Evolutionary conservation across 179 eudicot species (phyloP), one percentile per base, ranked within the genome.

Genomic region (Spergularia azorica): DNA sequence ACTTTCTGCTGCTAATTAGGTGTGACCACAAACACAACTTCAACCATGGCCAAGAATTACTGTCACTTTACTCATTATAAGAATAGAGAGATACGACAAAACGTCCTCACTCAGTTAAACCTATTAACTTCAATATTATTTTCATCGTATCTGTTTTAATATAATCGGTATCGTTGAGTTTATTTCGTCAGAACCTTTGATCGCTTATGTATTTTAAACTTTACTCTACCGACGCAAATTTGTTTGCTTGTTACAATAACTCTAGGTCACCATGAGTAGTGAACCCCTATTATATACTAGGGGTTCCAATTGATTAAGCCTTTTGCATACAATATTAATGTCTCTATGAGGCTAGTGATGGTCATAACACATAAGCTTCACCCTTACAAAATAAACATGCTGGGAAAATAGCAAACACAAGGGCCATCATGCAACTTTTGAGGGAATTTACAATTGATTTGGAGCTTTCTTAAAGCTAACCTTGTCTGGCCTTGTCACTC

Each of bases 401-500:
- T 54, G 71, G 77, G 73, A 39, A 79, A 71, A 76, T 46, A 18
- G 79, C 50, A 71, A 79, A 63, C 82, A 82, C 17, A 70, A 76
- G 74, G 68, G 74, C 10, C 78, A 59, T 67, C 0, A 8, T 48
- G 46, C 59, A 9, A 16, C 78, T 79, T 79, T 79, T 51, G 43
- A 67, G 74, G 73, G 20, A 21, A 72, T 71, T 63, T 56, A 3
- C 6, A 18, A 74, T 52, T 69, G 51, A 21, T 74, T 51, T 67
- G 62, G 58, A 51, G 59, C 78, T 68, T 79, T 74, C 79, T 54
- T 79, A 71, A 75, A 78, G 83, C 60, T 61, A 81, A 76, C 21
- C 76, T 77, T 84, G 89, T 81, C 80, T 83, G 81, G 39, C 60
- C 76, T 67, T 59, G 26, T 16, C 5, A 36, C 61, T 80, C 72